Base-by-base conservation (phyloP, 2,329 filamentous ascomycete genomes). In the Leptosphaerulina australis region DNA sequence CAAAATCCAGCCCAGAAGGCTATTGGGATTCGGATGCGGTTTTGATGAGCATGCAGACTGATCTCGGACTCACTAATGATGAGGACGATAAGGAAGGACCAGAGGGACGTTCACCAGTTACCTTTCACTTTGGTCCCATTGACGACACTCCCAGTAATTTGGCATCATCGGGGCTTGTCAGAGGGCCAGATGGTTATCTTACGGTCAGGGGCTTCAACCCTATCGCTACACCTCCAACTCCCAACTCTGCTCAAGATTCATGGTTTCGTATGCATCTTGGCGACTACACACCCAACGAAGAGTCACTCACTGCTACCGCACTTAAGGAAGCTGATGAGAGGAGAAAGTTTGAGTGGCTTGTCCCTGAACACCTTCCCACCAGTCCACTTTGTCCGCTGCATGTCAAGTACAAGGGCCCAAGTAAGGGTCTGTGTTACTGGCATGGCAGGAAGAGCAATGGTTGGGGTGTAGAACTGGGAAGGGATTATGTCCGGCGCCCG, bases 371-470 rank as follows among this genome's bases (percentile, higher is more conserved):
- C 58, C 50, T 78, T 5, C 73, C 74, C 1, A 69, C 48, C 5
- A 76, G 73, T 44, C 75, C 75, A 6, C 51, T 79, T 2, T 79
- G 77, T 60, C 77, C 77, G 5, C 62, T 75, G 12, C 68, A 71
- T 56, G 57, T 63, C 10, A 74, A 70, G 48, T 74, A 79, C 50
- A 53, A 54, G 9, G 69, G 72, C 8, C 66, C 68, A 7, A 72
- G 70, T 5, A 68, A 52, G 14, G 75, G 71, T 3, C 59, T 74
- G 29, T 79, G 76, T 51, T 68, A 73, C 25, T 77, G 70, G 63
- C 77, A 79, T 65, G 72, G 53, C 18, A 35, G 18, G 46, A 52
- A 28, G 46, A 50, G 43, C 22, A 58, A 41, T 17, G 39, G 50
- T 35, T 50, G 45, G 46, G 48, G 31, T 11, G 37, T 15, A 12